phyloP scores from a whole-genome alignment of 2,329 filamentous ascomycete species.

The Knoxdaviesia proteae region DNA sequence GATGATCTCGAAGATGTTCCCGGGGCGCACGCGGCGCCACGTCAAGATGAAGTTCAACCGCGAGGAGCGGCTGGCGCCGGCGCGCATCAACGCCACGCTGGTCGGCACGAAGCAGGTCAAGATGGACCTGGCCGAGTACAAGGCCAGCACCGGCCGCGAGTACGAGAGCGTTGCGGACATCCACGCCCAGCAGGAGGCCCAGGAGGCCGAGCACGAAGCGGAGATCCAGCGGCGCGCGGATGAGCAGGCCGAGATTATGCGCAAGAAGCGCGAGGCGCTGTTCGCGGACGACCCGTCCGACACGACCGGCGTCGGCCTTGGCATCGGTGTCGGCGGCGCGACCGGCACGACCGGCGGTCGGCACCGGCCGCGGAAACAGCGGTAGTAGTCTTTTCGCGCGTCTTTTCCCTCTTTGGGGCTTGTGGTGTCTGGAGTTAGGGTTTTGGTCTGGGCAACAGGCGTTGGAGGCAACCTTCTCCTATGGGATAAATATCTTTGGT shows the following conservation, averaged over 20 bases:
- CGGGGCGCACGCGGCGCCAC: conserved; percentile 46
- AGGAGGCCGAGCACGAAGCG: conserved; percentile 22
- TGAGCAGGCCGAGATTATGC: conserved; percentile 25
- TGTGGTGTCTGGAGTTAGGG: too few species aligned
- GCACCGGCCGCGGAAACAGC: too few species aligned
- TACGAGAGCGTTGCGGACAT: conserved; percentile 35
- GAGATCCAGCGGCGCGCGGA: conserved; percentile 21
- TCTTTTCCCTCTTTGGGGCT: too few species aligned
- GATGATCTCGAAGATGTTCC: conserved; percentile 60
- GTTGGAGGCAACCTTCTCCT: too few species aligned
- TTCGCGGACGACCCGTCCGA: conserved; percentile 17
- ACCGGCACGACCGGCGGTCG: too few species aligned
- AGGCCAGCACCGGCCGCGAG: conserved; percentile 27
- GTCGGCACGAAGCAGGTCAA: conserved; percentile 33
- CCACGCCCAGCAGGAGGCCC: conserved; percentile 29
- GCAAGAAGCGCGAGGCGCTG: conserved; percentile 26
- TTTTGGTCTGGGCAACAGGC: too few species aligned
- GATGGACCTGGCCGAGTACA: conserved; percentile 41
- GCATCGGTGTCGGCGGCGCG: too few species aligned
- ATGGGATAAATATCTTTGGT: too few species aligned
- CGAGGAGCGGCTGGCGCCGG: conserved; percentile 49
- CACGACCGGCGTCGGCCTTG: too few species aligned
- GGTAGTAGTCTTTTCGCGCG: too few species aligned
- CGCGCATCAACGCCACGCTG: conserved; percentile 41
- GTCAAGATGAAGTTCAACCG: conserved; percentile 70